These are phyloP conservation scores for Kondoa malvinella DNA, from an alignment of 768 basidiomycete genomes.

Conservation along the genomic window DNA sequence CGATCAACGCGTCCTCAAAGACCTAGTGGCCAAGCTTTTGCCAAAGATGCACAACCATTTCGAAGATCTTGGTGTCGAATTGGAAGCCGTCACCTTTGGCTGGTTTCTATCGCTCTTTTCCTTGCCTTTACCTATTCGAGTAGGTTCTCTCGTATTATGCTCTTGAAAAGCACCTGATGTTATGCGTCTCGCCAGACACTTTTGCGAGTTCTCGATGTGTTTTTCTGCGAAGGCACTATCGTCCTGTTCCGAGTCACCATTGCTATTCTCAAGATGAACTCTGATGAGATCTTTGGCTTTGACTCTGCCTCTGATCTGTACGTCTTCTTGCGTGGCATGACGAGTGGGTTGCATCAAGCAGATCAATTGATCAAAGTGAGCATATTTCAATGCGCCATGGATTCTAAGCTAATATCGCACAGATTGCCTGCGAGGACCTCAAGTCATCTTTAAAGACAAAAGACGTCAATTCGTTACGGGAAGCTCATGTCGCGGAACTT, in stretches of 20 bases:
- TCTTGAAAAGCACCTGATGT: background rate
- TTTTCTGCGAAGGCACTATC: conserved; percentile 80
- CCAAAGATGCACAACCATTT: conserved; percentile 65
- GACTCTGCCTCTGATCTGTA: conserved; percentile 78
- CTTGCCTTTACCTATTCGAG: conserved; percentile 88
- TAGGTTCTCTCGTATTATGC: conserved; percentile 31
- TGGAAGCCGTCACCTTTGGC: conserved; percentile 89
- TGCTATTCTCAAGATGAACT: conserved; percentile 65
- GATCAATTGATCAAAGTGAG: conserved; percentile 74
- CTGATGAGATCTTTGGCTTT: conserved; percentile 63
- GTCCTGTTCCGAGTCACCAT: conserved; percentile 80
- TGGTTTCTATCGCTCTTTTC: conserved; percentile 97
- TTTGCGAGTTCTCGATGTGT: conserved; percentile 80
- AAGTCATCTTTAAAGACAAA: background rate
- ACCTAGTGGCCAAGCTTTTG: conserved; percentile 56
- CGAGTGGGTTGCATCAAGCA: conserved; percentile 82
- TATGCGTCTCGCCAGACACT: too few species aligned
- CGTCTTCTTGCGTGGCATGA: conserved; percentile 69
- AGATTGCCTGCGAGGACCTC: conserved; percentile 2
- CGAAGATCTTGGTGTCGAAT: conserved; percentile 62
- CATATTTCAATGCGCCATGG: conserved; percentile 7
- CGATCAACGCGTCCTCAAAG: conserved; percentile 74
- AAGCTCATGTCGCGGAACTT: background rate
- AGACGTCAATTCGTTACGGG: background rate
- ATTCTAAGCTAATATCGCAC: background rate